A percentile compares a stretch with the other conserved stretches of the same genome.
Conservation (phyloP, 768 basidiomycete species). For the Lactarius hatsudake region DNA sequence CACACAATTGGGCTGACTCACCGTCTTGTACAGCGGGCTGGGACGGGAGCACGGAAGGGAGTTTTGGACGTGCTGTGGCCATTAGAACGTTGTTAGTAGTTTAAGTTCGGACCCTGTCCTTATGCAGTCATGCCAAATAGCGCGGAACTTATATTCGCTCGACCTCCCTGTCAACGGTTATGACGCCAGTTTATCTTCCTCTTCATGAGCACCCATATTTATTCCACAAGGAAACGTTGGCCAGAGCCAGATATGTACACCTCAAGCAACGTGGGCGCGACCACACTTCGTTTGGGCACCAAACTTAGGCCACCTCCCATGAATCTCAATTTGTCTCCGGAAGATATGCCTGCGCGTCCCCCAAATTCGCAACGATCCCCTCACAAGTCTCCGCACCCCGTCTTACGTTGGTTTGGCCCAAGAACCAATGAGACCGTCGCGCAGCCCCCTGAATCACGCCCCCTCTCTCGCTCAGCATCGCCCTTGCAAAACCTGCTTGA, state of each 20-base stretch:
- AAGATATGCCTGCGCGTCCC: constrained; percentile 21
- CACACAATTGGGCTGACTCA: not conserved
- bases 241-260: constrained; percentile 13
- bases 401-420: constrained; percentile 48
- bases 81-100: not conserved
- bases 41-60: constrained; percentile 29
- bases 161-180: not conserved
- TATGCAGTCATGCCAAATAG: not conserved
- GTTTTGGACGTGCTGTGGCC: constrained; percentile 20
- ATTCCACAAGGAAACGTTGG: not conserved
- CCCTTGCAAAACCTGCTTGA: constrained; percentile 37
- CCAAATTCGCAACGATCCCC: constrained; percentile 18
- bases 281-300: not conserved
- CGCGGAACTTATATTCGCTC: not conserved
- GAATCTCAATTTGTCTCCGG: not conserved
- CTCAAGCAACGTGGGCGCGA: constrained; percentile 12
- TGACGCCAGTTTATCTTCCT: not conserved
- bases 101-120: not conserved
- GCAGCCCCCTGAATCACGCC: constrained; percentile 34
- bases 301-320: constrained; percentile 6
- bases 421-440: constrained; percentile 36
- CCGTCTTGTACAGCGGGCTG: constrained; percentile 28
- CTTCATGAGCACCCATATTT: not conserved
- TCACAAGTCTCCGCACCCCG: constrained; percentile 29
- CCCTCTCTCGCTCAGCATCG: constrained; percentile 25